These are phyloP conservation scores for Candida suzukii DNA, from an alignment of 805 yeast species.

Conservation along the genomic window DNA sequence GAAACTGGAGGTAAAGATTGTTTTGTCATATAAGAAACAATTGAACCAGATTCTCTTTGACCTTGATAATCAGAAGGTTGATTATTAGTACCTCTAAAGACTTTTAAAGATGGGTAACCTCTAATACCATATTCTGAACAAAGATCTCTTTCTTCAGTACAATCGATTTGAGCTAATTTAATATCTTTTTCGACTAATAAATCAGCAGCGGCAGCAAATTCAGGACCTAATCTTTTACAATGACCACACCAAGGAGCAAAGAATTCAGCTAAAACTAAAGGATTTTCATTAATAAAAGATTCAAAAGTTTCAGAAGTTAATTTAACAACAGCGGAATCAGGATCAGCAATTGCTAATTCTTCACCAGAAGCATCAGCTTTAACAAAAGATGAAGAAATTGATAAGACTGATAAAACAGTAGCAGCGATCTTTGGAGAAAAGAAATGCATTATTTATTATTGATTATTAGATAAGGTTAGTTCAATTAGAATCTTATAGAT, in stretches of 20 bases:
- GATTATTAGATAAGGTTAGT: background rate
- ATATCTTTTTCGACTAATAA: slow-evolving; percentile 51
- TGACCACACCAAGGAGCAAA: slow-evolving; percentile 99
- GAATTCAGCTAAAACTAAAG: slow-evolving; percentile 78
- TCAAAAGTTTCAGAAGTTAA: slow-evolving; percentile 62
- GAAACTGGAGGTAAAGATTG: slow-evolving; percentile 74
- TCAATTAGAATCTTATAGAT: no score
- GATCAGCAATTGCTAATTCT: slow-evolving; percentile 62
- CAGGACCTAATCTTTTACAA: slow-evolving; percentile 84
- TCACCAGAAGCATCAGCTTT: slow-evolving; percentile 29
- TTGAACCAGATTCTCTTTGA: slow-evolving; percentile 74
- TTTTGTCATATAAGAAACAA: slow-evolving; percentile 71
- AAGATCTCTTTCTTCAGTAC: slow-evolving; percentile 69
- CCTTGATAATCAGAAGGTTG: slow-evolving; percentile 68
- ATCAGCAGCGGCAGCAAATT: slow-evolving; percentile 68
- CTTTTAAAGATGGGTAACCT: slow-evolving; percentile 83
- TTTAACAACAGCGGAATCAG: slow-evolving; percentile 82
- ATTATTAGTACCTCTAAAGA: slow-evolving; percentile 49
- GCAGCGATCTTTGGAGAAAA: slow-evolving; percentile 31
- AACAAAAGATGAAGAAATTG: slow-evolving; percentile 21
- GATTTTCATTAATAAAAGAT: slow-evolving; percentile 59
- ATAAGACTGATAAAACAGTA: slow-evolving; percentile 16
- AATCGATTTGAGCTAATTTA: slow-evolving; percentile 77
- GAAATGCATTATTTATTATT: slow-evolving; percentile 37
- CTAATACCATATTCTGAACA: slow-evolving; percentile 61